These are phyloP conservation scores for Agrocybe pediades DNA, from an alignment of 768 basidiomycete genomes.

Conservation along the genomic window DNA sequence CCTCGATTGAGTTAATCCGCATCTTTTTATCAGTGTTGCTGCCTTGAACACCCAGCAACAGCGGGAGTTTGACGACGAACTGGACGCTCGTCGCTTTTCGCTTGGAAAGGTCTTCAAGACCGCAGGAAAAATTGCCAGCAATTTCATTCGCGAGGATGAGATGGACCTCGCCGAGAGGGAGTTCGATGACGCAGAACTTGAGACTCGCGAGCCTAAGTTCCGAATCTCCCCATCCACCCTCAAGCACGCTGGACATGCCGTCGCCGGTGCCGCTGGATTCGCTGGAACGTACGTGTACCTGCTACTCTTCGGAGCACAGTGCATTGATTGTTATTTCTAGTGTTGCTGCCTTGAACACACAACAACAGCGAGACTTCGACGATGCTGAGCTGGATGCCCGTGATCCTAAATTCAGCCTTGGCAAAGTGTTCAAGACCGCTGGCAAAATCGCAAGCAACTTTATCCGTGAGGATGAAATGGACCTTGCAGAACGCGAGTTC, in stretches of 20 bases:
- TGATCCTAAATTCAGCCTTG: neutral
- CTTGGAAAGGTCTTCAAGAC: neutral
- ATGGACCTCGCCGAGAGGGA: neutral
- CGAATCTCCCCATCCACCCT: neutral
- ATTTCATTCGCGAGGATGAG: neutral
- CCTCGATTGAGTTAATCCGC: too few species aligned
- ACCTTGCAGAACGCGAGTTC: too few species aligned
- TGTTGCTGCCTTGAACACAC: neutral
- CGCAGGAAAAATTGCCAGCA: conserved; percentile 1
- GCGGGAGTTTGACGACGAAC: conserved; percentile 6
- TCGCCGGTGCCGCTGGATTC: neutral
- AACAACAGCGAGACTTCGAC: neutral
- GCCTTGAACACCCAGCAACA: conserved; percentile 1
- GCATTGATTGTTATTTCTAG: neutral
- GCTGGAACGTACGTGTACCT: neutral
- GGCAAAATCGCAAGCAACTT: neutral
- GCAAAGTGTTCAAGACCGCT: neutral
- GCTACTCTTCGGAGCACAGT: too few species aligned
- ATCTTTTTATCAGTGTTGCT: neutral
- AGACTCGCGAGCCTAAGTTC: neutral
- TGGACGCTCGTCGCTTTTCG: conserved; percentile 1
- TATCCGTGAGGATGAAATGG: neutral
- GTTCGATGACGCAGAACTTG: conserved; percentile 1
- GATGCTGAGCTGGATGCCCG: conserved; percentile 1
- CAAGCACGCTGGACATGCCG: neutral